Evolutionary conservation across 176 grass and related monocot genomes (phyloP).

Genomic region (Ampelocalamus luodianensis): DNA sequence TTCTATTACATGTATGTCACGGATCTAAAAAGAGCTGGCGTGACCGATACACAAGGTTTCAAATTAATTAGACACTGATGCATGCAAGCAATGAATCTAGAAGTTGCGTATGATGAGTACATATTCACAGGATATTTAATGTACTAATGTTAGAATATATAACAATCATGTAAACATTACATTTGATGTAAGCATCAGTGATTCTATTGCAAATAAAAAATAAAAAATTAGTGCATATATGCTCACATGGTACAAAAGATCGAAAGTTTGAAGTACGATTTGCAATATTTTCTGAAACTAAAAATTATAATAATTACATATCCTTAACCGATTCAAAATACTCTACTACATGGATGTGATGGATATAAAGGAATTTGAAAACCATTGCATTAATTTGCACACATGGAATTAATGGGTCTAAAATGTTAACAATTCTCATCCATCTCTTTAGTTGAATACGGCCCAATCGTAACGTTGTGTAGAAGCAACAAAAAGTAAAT

Average conservation of each 20-base stretch:
- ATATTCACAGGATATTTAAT: neutral
- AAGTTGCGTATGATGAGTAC: neutral
- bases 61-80: neutral
- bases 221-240: neutral
- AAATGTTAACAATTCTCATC: neutral
- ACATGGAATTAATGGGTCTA: neutral
- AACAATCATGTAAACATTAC: neutral
- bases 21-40: neutral
- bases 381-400: neutral
- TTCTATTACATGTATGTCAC: neutral
- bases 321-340: neutral
- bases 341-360: neutral
- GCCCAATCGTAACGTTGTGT: neutral
- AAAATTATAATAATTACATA: neutral
- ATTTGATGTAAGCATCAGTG: neutral
- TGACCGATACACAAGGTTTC: neutral
- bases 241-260: neutral
- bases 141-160: neutral
- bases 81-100: neutral
- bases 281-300: neutral
- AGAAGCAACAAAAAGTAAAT: neutral
- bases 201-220: neutral
- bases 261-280: neutral
- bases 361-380: neutral
- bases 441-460: neutral